A percentile compares a stretch with the other conserved stretches of the same genome.
Conservation (phyloP, 2,329 filamentous ascomycete species). For the Cryphonectria parasitica region DNA sequence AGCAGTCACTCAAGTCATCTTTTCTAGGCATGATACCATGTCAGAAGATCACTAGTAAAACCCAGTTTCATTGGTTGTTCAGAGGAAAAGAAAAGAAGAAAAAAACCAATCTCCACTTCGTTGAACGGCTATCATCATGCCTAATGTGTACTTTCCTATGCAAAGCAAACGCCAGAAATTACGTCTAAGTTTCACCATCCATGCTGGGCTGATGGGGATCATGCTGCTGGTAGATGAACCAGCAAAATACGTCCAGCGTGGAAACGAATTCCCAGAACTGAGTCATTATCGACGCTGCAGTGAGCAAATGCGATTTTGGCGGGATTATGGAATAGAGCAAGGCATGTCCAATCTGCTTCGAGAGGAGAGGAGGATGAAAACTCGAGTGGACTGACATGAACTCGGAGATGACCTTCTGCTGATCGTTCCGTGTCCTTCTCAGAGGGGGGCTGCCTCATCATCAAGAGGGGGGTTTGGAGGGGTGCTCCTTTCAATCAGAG, state of each 20-base stretch:
- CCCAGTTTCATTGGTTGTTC: background rate
- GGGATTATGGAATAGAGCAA: too few relatives aligned
- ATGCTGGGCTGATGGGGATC: background rate
- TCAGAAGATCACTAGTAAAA: background rate
- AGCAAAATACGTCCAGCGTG: too few relatives aligned
- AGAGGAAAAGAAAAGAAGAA: too few relatives aligned
- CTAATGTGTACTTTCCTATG: background rate
- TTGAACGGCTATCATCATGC: background rate
- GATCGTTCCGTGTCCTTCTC: too few relatives aligned
- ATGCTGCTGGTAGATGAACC: too few relatives aligned
- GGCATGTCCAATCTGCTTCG: too few relatives aligned
- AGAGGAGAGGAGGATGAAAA: background rate
- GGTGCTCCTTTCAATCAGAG: background rate
- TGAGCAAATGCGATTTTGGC: too few relatives aligned
- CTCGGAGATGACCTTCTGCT: background rate
- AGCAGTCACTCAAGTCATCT: background rate
- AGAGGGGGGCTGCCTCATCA: background rate
- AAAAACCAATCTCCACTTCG: background rate
- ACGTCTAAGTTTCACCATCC: background rate
- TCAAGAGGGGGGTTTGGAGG: too few relatives aligned
- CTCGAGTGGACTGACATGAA: background rate
- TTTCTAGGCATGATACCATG: background rate
- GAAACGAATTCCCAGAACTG: too few relatives aligned
- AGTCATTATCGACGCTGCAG: too few relatives aligned
- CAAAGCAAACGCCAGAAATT: background rate